These are phyloP conservation scores for Xerocomus nothofagi DNA, from an alignment of 1,284 basidiomycete species.

Conservation along the genomic window DNA sequence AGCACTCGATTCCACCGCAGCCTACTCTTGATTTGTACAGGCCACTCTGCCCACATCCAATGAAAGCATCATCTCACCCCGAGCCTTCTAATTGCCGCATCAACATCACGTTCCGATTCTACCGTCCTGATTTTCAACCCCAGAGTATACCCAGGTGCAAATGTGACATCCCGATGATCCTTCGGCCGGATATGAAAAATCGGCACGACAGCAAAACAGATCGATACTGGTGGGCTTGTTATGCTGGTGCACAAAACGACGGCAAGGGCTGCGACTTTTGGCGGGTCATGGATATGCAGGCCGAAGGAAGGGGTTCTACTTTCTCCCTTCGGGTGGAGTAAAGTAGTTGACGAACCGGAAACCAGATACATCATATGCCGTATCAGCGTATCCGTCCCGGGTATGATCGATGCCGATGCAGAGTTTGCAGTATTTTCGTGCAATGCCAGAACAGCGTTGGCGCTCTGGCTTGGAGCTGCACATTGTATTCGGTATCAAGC, in stretches of 20 bases:
- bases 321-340: conserved; percentile 12
- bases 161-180: conserved; percentile 75
- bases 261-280: conserved; percentile 85
- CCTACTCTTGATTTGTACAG: conserved; percentile 73
- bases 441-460: background rate
- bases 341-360: conserved; percentile 31
- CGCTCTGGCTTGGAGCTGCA: no score
- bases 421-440: background rate
- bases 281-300: conserved; percentile 74
- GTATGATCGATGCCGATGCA: conserved; percentile 1
- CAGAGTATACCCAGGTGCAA: conserved; percentile 69
- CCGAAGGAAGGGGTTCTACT: conserved; percentile 68
- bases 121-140: conserved; percentile 81
- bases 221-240: conserved; percentile 87
- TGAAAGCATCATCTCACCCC: conserved; percentile 29
- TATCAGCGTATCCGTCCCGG: background rate
- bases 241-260: conserved; percentile 78
- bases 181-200: conserved; percentile 81
- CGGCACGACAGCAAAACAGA: conserved; percentile 47
- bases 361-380: conserved; percentile 29
- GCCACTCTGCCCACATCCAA: conserved; percentile 54
- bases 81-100: conserved; percentile 72
- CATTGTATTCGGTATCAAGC: background rate
- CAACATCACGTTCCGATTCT: conserved; percentile 89
- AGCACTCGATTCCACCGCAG: conserved; percentile 80